Evolutionary conservation across 1,139 yeast genomes (phyloP).

Genomic region (Pichia sp.): DNA sequence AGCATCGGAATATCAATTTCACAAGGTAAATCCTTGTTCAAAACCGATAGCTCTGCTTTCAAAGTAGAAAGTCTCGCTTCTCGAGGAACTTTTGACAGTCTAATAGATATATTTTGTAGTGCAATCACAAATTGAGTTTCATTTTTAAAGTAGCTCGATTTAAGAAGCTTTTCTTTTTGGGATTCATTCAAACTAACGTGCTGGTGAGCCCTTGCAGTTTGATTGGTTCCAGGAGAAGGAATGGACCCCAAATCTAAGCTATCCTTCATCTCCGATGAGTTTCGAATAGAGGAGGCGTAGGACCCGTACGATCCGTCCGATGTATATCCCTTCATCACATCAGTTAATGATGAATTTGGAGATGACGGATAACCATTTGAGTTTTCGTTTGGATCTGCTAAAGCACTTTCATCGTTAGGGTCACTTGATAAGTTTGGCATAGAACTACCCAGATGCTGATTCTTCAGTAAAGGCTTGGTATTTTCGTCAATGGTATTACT

Average conservation of each 20-base stretch:
- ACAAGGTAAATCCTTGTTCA: constrained; percentile 81
- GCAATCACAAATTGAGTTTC: constrained; percentile 90
- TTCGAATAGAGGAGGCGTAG: constrained; percentile 27
- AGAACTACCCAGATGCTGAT: constrained; percentile 16
- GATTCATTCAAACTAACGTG: constrained; percentile 17
- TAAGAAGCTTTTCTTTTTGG: constrained; percentile 49
- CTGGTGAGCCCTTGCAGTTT: constrained; percentile 9
- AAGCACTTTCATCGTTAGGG: background rate
- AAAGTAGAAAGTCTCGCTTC: constrained; percentile 85
- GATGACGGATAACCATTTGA: constrained; percentile 4
- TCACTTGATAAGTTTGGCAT: constrained; percentile 27
- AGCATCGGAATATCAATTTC: constrained; percentile 91
- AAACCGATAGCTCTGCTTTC: constrained; percentile 79
- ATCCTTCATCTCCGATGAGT: constrained; percentile 26
- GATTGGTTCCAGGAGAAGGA: background rate
- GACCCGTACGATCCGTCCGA: constrained; percentile 17
- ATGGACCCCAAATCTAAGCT: constrained; percentile 10
- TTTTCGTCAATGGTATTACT: constrained; percentile 1
- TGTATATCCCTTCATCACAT: constrained; percentile 17
- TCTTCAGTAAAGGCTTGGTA: constrained; percentile 1
- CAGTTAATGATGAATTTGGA: constrained; percentile 14
- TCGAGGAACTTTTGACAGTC: constrained; percentile 82
- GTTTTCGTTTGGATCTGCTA: constrained; percentile 2
- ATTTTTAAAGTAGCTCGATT: constrained; percentile 75
- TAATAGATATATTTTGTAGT: constrained; percentile 74